These are phyloP conservation scores for Nitzschia putrida DNA, from an alignment of 108 stramenopile genomes.

Conservation along the genomic window DNA sequence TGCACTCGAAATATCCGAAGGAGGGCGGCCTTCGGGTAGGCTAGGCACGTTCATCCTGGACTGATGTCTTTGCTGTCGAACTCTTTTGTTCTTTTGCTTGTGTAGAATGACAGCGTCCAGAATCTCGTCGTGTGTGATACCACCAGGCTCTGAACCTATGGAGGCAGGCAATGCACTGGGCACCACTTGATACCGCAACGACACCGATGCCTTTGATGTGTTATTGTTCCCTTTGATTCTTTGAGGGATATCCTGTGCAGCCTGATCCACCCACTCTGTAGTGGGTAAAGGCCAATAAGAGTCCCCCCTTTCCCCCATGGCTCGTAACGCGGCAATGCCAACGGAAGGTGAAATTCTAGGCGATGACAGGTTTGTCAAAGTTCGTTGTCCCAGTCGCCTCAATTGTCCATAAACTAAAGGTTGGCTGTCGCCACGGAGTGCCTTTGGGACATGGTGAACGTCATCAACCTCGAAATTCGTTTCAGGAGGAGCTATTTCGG, in stretches of 20 bases:
- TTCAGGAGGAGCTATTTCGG: not conserved
- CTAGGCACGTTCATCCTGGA: not conserved
- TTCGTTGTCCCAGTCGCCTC: conserved; percentile 17
- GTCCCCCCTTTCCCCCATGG: not conserved
- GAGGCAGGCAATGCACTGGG: not conserved
- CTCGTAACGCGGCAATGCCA: not conserved
- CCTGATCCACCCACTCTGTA: conserved; percentile 12
- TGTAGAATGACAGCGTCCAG: not conserved
- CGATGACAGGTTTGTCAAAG: not conserved
- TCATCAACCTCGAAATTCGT: not conserved
- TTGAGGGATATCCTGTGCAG: conserved; percentile 5
- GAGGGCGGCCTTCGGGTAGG: not conserved
- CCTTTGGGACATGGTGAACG: not conserved
- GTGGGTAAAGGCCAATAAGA: conserved; percentile 28
- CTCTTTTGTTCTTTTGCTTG: not conserved
- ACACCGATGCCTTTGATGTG: not conserved
- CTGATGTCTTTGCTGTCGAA: not conserved
- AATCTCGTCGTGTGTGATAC: not conserved
- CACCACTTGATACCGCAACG: too few species aligned
- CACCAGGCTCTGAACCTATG: not conserved
- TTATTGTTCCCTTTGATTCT: not conserved
- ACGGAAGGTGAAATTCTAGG: not conserved
- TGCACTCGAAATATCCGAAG: conserved; percentile 3
- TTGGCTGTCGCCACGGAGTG: not conserved
- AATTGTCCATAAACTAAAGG: conserved; percentile 13